Percentiles rank a stretch among this genome's conserved stretches.
These are phyloP conservation scores for Scedosporium apiospermum DNA, from an alignment of 2,329 filamentous ascomycete genomes.

Conservation along the genomic window DNA sequence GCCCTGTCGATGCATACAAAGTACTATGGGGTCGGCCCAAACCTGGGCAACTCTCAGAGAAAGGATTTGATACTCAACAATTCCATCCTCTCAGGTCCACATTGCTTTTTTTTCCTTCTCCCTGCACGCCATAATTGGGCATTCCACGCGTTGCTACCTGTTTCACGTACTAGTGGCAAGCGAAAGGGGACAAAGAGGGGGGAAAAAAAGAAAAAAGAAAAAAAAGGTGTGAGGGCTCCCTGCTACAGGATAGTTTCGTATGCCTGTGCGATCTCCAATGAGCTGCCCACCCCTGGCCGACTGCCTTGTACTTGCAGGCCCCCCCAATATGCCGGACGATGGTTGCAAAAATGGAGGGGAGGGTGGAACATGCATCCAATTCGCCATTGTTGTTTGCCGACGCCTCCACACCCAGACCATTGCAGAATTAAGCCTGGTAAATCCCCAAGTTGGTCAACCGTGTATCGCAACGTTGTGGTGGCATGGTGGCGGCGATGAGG, in stretches of 20 bases:
- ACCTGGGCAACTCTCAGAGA: neutral
- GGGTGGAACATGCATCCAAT: neutral
- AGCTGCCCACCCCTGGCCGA: neutral
- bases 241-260: conserved; percentile 5
- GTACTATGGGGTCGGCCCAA: neutral
- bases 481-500: neutral
- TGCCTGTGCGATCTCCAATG: neutral
- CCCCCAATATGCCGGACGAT: neutral
- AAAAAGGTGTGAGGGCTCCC: neutral
- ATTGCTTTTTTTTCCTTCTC: neutral
- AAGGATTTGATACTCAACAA: neutral
- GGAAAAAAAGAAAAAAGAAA: too few relatives aligned
- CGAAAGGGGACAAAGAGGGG: neutral
- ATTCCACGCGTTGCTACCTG: neutral
- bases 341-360: neutral
- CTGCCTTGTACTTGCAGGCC: neutral
- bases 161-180: neutral
- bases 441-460: neutral
- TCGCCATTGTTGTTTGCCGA: neutral
- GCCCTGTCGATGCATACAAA: neutral
- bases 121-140: neutral
- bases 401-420: neutral
- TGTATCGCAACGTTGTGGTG: neutral
- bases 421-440: neutral
- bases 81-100: neutral